phyloP scores from a whole-genome alignment of 495 filamentous ascomycete species.

The Neurospora sp. region DNA sequence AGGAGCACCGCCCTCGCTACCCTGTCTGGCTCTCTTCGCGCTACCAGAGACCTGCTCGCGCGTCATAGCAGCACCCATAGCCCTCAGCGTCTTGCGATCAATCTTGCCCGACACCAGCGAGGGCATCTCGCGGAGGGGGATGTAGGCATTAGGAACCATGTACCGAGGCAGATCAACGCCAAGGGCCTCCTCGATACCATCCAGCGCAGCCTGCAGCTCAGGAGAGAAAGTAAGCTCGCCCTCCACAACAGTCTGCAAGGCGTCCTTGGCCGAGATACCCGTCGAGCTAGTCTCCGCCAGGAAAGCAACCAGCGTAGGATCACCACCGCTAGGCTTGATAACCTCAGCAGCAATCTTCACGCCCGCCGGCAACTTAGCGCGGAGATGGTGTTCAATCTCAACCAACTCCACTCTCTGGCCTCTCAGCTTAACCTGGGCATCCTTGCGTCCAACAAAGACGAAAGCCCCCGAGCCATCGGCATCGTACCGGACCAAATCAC shows the following conservation, averaged over 20 bases:
- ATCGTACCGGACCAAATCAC: constrained; percentile 52
- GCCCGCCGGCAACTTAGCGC: constrained; percentile 21
- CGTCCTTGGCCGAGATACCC: constrained; percentile 6
- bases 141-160: constrained; percentile 55
- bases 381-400: constrained; percentile 52
- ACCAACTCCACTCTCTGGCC: constrained; percentile 57
- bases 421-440: constrained; percentile 56
- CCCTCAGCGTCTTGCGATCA: constrained; percentile 47
- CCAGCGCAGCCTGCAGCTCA: constrained; percentile 19
- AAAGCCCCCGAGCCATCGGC: constrained; percentile 41
- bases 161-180: constrained; percentile 32
- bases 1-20: constrained; percentile 2
- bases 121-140: constrained; percentile 47
- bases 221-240: constrained; percentile 9
- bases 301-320: constrained; percentile 33
- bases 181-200: constrained; percentile 23
- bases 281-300: constrained; percentile 18
- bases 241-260: constrained; percentile 9
- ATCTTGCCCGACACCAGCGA: constrained; percentile 49
- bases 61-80: constrained; percentile 24
- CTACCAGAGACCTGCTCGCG: constrained; percentile 22
- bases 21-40: constrained; percentile 10
- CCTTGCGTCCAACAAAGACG: constrained; percentile 52
- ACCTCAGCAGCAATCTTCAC: constrained; percentile 32
- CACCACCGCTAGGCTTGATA: constrained; percentile 29